Percentiles rank a stretch among this genome's conserved stretches.
Conservation (phyloP, 768 basidiomycete species). For the Kwoniella newhampshirensis region DNA sequence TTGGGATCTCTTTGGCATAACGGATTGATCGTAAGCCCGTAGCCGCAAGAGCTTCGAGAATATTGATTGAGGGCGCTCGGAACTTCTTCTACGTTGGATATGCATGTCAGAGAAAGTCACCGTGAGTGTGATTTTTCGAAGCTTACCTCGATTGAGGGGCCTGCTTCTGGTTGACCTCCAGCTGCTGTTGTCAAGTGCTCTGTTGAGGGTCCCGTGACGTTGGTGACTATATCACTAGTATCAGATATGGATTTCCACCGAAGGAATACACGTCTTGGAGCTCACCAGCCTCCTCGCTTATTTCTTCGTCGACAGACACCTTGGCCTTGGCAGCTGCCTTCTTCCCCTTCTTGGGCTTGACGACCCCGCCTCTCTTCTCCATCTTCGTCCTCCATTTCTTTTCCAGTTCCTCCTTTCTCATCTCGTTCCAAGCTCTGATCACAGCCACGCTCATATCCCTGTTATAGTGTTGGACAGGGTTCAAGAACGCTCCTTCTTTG, state of each 20-base stretch:
- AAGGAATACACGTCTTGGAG: not conserved
- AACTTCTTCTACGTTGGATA: conserved; percentile 15
- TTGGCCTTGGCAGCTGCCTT: conserved; percentile 55
- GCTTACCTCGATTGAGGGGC: conserved; percentile 36
- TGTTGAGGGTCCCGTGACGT: too few species aligned
- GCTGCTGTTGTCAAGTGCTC: not conserved
- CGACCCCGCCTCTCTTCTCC: conserved; percentile 59
- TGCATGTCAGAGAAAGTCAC: not conserved
- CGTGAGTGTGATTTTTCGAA: not conserved
- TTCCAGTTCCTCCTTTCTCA: conserved; percentile 50
- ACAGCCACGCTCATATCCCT: conserved; percentile 88
- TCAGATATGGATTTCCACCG: not conserved
- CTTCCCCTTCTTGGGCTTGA: conserved; percentile 36
- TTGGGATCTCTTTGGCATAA: conserved; percentile 94
- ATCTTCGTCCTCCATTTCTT: conserved; percentile 56
- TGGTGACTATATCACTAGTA: not conserved
- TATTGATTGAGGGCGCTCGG: conserved; percentile 62
- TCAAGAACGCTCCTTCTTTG: conserved; percentile 77
- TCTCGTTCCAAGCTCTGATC: conserved; percentile 84
- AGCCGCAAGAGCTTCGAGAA: conserved; percentile 91
- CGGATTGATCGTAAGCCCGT: conserved; percentile 94
- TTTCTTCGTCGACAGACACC: conserved; percentile 57
- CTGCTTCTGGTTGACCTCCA: conserved; percentile 24
- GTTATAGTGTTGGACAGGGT: conserved; percentile 98
- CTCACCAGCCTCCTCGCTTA: conserved; percentile 52